Evolutionary conservation across 176 grass and related monocot genomes (phyloP).

Genomic region (Saccharum spontaneum): DNA sequence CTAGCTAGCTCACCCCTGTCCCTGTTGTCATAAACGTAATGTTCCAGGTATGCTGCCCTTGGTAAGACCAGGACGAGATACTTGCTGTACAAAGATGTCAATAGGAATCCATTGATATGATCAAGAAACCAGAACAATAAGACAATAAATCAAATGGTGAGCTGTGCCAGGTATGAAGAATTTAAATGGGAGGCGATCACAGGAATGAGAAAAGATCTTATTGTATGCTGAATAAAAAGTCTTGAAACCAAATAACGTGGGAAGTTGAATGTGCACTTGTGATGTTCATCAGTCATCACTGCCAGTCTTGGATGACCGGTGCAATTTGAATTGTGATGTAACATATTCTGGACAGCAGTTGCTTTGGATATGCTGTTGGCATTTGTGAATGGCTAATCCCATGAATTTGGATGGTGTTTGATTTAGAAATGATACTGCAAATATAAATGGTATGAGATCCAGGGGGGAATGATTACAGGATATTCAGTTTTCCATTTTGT

Average conservation of each 20-base stretch:
- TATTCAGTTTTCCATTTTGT: neutral
- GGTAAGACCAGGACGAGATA: slow-evolving; percentile 86
- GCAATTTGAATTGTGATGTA: neutral
- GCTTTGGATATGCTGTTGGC: neutral
- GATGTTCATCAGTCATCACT: neutral
- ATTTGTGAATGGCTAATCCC: neutral
- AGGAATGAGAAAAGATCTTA: neutral
- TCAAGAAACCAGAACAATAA: slow-evolving; percentile 11
- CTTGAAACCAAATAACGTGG: neutral
- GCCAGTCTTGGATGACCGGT: neutral
- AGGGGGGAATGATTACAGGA: neutral
- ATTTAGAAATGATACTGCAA: neutral
- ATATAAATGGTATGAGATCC: neutral
- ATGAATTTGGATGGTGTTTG: neutral
- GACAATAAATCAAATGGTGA: neutral
- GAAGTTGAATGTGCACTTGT: neutral
- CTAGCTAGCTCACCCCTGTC: slow-evolving; percentile 31
- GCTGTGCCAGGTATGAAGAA: slow-evolving; percentile 18
- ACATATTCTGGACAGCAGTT: neutral
- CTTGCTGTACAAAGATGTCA: slow-evolving; percentile 96
- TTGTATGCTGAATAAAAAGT: neutral
- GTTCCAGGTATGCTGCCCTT: slow-evolving; percentile 83
- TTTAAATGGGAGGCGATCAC: neutral
- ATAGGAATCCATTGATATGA: slow-evolving; percentile 77
- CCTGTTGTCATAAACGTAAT: slow-evolving; percentile 8